Evolutionary conservation across 345 rosid genomes (phyloP).

Genomic region (Carallia pectinifolia): DNA sequence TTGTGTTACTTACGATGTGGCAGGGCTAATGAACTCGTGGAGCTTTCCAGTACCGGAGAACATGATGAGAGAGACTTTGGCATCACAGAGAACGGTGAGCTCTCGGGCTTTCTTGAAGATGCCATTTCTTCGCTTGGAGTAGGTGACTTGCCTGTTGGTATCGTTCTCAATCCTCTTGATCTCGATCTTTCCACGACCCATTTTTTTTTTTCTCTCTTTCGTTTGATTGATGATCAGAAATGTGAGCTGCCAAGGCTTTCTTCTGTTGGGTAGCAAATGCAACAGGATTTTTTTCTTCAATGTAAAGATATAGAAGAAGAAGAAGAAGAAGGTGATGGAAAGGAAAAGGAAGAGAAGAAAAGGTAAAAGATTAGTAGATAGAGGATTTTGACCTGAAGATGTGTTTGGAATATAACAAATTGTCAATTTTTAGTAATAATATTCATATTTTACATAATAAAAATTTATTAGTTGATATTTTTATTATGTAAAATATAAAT

Average conservation of each 20-base stretch:
- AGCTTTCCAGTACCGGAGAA: slow-evolving; percentile 47
- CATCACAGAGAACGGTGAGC: slow-evolving; percentile 68
- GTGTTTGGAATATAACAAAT: too few species aligned
- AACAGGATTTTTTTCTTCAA: slow-evolving; percentile 1
- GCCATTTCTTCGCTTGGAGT: slow-evolving; percentile 58
- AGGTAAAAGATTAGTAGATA: too few species aligned
- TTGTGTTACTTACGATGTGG: slow-evolving; percentile 35
- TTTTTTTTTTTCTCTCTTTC: slow-evolving; percentile 7
- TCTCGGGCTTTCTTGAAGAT: slow-evolving; percentile 66
- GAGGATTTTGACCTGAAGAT: too few species aligned
- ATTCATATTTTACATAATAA: too few species aligned
- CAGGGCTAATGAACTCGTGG: slow-evolving; percentile 48
- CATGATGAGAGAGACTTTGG: slow-evolving; percentile 60
- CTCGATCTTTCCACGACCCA: slow-evolving; percentile 68
- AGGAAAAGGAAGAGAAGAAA: too few species aligned
- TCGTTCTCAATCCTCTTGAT: slow-evolving; percentile 63
- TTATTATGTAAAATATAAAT: too few species aligned
- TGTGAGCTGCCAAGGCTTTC: not conserved
- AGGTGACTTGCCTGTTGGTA: slow-evolving; percentile 63
- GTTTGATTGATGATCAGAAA: slow-evolving; percentile 5
- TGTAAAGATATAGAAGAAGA: not conserved
- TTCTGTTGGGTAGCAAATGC: not conserved
- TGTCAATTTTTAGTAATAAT: too few species aligned
- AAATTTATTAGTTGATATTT: too few species aligned
- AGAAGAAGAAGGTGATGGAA: not conserved